Percentiles rank a stretch among this genome's conserved stretches.
Conservation (phyloP, 1,284 basidiomycete genomes). For the Entoloma clypeatum region DNA sequence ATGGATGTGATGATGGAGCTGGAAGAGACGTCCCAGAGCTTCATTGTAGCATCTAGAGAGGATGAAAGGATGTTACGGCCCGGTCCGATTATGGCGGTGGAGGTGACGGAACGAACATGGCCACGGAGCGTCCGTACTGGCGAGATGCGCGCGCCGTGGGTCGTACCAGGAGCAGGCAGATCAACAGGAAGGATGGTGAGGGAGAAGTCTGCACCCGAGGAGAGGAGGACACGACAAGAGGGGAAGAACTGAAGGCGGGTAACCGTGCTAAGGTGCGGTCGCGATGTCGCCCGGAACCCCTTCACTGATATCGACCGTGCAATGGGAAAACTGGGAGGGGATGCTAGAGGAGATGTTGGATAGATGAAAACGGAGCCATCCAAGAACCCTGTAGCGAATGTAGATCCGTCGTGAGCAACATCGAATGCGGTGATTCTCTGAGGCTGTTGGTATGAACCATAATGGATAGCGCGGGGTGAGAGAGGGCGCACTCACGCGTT, state of each 20-base stretch:
- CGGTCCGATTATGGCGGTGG: slow-evolving; percentile 57
- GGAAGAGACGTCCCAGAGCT: slow-evolving; percentile 72
- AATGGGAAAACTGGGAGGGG: slow-evolving; percentile 14
- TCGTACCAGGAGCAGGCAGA: slow-evolving; percentile 28
- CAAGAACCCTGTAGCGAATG: slow-evolving; percentile 57
- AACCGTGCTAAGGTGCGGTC: slow-evolving; percentile 53
- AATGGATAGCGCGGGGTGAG: slow-evolving; percentile 5
- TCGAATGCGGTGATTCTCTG: slow-evolving; percentile 62
- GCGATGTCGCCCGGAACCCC: slow-evolving; percentile 32
- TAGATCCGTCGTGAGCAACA: slow-evolving; percentile 51
- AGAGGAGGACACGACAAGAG: slow-evolving; percentile 59
- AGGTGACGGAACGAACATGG: slow-evolving; percentile 62
- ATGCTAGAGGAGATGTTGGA: slow-evolving; percentile 26
- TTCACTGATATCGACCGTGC: slow-evolving; percentile 22
- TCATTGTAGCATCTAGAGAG: slow-evolving; percentile 64
- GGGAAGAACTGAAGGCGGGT: slow-evolving; percentile 60
- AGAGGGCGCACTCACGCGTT: slow-evolving; percentile 30
- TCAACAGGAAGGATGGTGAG: slow-evolving; percentile 60
- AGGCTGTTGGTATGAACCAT: slow-evolving; percentile 30
- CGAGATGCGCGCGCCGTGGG: slow-evolving; percentile 27
- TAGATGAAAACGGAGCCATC: slow-evolving; percentile 53
- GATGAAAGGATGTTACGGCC: slow-evolving; percentile 63
- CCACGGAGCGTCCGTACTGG: slow-evolving; percentile 62
- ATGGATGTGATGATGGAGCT: slow-evolving; percentile 45
- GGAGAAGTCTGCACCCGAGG: slow-evolving; percentile 60